Evolutionary conservation across 2,329 filamentous ascomycete species (phyloP), one percentile per base, ranked within the genome.

Genomic region (Exophiala bonariae): DNA sequence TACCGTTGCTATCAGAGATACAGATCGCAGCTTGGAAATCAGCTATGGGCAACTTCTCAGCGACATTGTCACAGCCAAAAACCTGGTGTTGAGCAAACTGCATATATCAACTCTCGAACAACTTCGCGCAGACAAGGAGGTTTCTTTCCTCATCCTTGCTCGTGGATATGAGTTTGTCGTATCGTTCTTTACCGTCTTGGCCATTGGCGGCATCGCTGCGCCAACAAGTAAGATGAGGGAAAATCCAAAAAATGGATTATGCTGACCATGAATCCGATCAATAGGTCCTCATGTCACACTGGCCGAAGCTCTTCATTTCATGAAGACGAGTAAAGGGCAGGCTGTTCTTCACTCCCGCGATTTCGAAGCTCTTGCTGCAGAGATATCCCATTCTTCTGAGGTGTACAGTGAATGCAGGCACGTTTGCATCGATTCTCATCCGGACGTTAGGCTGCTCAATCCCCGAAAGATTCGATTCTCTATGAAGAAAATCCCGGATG

Each of bases 111-210:
- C n/a, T 34, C 32, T 34, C 32, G 32, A 34, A 1, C 23, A 26
- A 11, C 23, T 26, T 6, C 23, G 11, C 23, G 38, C 45, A 1
- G 55, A 59, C 19, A 47, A 59, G 10, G 60, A 62, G 34, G 56
- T 61, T 4, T 61, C 54, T 44, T 55, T 63, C 34, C 63, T 76
- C 5, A 60, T 76, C 20, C 72, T 70, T 11, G 63, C 70, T 3
- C 70, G 72, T 4, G 68, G 73, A 3, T 76, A 76, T 52, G 72
- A 75, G 45, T 77, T 70, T 54, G 65, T 70, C 2, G 70, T 75
- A 9, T 72, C 68, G 3, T 70, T 75, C 50, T 61, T 76, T 22
- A 68, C 72, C 5, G 64, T 74, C 7, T 60, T 74, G 26, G 73
- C 74, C 6, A 49, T 74, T 2, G 73, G 73, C n/a, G 74, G 69